Percentiles rank a stretch among this genome's conserved stretches.
phyloP scores from a whole-genome alignment of 208 protist genomes.

The Balamuthia mandrillaris region DNA sequence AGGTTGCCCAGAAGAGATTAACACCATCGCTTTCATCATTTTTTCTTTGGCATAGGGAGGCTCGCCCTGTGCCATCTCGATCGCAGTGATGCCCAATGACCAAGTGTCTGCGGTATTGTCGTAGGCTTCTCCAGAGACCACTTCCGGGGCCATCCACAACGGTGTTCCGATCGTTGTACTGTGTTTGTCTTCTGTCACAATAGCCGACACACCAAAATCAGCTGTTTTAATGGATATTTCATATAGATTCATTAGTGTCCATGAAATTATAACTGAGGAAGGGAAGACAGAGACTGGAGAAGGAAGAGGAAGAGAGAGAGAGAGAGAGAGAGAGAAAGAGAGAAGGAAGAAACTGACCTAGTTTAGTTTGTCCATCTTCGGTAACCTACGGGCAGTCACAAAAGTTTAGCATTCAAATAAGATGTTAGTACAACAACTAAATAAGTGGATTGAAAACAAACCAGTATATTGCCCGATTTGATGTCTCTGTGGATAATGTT shows the following conservation, averaged over 20 bases:
- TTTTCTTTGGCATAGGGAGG: slow-evolving; percentile 42
- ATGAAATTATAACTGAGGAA: not conserved
- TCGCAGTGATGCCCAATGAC: slow-evolving; percentile 53
- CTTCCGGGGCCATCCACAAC: slow-evolving; percentile 48
- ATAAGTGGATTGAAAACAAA: not conserved
- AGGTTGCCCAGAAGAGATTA: slow-evolving; percentile 47
- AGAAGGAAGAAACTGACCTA: not conserved
- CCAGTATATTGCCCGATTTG: not conserved
- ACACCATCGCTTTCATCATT: slow-evolving; percentile 39
- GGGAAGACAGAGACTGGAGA: not conserved
- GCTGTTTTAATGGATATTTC: not conserved
- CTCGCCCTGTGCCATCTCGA: slow-evolving; percentile 45
- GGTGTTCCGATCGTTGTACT: slow-evolving; percentile 39
- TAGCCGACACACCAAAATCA: slow-evolving; percentile 53
- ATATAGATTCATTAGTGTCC: not conserved
- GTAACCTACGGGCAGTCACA: not conserved
- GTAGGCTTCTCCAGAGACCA: not conserved
- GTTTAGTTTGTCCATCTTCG: not conserved
- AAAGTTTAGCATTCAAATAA: not conserved
- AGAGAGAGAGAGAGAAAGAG: not conserved
- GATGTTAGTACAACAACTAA: not conserved
- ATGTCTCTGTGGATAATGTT: not conserved
- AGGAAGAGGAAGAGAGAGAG: not conserved
- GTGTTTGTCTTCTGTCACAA: slow-evolving; percentile 14
- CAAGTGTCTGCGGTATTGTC: slow-evolving; percentile 48